Evolutionary conservation across 106 monocot genomes (phyloP).

Genomic region (Acanthochlamys bracteata): DNA sequence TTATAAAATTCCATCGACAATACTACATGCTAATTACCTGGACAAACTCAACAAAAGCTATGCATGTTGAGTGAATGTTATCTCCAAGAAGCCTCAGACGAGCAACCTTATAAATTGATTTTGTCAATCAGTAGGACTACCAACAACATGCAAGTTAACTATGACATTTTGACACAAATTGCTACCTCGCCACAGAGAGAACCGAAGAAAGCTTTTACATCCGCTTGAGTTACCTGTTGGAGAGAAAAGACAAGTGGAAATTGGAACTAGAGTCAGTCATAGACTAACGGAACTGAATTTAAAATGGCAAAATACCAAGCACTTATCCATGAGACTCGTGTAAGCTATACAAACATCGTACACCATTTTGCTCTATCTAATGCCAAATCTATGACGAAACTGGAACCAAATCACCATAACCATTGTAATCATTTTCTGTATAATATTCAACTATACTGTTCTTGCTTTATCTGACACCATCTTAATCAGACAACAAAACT

Average conservation of each 20-base stretch:
- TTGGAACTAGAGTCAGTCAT: background rate
- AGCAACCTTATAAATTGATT: constrained; percentile 26
- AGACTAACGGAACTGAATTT: too few relatives aligned
- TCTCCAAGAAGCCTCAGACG: constrained; percentile 59
- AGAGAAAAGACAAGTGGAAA: background rate
- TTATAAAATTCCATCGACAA: too few relatives aligned
- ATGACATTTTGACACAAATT: constrained; percentile 1
- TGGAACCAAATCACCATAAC: too few relatives aligned
- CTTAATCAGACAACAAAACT: too few relatives aligned
- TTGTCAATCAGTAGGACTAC: background rate
- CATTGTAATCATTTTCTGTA: too few relatives aligned
- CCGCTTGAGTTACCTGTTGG: constrained; percentile 36
- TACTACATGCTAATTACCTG: constrained; percentile 11
- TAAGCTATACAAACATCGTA: too few relatives aligned
- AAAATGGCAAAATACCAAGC: too few relatives aligned
- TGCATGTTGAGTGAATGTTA: constrained; percentile 49
- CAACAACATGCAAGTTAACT: background rate
- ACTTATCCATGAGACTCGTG: too few relatives aligned
- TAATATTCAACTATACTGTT: too few relatives aligned
- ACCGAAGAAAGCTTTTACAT: constrained; percentile 40
- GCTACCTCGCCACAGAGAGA: constrained; percentile 38
- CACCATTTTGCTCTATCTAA: too few relatives aligned
- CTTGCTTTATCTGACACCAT: too few relatives aligned
- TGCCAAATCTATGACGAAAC: too few relatives aligned
- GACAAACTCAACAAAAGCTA: constrained; percentile 73